phyloP scores from a whole-genome alignment of 139 green algal species.

The Chlorella ohadii region DNA sequence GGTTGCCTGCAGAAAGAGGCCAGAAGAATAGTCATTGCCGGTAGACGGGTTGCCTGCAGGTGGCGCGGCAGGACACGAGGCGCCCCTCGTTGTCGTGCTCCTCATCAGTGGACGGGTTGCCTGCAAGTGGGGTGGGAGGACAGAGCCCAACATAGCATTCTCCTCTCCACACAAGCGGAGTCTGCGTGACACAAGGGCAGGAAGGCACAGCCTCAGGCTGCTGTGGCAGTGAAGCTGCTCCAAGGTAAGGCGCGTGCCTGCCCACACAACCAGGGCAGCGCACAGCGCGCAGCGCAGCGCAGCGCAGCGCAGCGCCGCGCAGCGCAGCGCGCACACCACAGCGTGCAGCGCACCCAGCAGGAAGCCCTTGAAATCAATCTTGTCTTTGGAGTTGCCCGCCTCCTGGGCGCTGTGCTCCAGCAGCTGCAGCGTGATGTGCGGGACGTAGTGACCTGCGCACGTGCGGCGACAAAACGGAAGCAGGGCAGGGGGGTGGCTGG shows the following conservation, averaged over 20 bases:
- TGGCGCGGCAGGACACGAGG: neutral
- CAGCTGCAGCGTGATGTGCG: neutral
- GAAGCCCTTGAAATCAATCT: neutral
- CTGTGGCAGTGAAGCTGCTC: too few relatives aligned
- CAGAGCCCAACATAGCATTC: neutral
- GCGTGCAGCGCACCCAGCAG: neutral
- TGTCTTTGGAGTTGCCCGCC: neutral
- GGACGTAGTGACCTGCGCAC: slow-evolving; percentile 14
- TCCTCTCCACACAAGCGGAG: too few relatives aligned
- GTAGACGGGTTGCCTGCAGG: too few relatives aligned
- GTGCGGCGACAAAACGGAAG: too few relatives aligned
- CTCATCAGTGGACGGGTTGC: slow-evolving; percentile 7
- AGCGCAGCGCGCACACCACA: neutral
- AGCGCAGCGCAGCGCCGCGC: neutral
- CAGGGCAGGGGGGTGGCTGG: too few relatives aligned
- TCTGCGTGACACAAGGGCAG: too few relatives aligned
- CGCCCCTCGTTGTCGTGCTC: slow-evolving; percentile 12
- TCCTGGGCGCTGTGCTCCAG: neutral
- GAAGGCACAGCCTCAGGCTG: too few relatives aligned
- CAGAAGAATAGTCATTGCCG: too few relatives aligned
- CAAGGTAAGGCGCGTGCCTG: too few relatives aligned
- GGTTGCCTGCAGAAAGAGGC: slow-evolving; percentile 24
- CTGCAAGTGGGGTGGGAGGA: neutral
- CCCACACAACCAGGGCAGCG: too few relatives aligned
- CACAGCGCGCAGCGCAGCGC: neutral